Conservation (phyloP, 305 asterid species). For the Fraxinus sp. region DNA sequence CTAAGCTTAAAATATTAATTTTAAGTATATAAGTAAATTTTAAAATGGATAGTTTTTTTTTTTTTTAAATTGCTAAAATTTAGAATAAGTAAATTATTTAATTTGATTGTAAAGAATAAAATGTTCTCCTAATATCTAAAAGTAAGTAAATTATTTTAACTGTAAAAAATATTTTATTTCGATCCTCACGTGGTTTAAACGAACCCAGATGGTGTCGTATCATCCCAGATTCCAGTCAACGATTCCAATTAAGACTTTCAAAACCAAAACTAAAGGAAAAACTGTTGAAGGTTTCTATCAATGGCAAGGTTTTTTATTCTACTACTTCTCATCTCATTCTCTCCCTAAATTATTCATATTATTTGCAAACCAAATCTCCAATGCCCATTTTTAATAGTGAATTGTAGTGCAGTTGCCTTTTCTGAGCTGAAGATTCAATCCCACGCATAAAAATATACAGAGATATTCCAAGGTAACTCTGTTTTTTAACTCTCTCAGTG, state of each 20-base stretch:
- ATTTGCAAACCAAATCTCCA: neutral
- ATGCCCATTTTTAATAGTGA: neutral
- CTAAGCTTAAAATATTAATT: neutral
- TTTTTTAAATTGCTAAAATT: too few relatives aligned
- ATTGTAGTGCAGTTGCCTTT: neutral
- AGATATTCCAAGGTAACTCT: conserved; percentile 18
- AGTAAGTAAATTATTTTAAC: too few relatives aligned
- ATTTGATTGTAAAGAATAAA: neutral
- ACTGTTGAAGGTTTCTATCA: neutral
- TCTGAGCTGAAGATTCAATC: neutral
- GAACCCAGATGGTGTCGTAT: neutral
- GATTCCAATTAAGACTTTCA: neutral
- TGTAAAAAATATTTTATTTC: neutral
- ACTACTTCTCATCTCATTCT: neutral
- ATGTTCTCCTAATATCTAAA: neutral
- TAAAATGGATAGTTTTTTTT: neutral
- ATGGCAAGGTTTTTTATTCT: neutral
- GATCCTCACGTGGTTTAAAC: neutral
- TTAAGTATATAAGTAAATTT: neutral
- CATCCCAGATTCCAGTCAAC: neutral
- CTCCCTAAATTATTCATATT: neutral
- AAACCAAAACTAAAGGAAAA: neutral
- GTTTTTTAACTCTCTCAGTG: neutral
- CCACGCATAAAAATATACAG: neutral
- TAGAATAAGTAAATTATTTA: neutral